These are phyloP conservation scores for Aspergillus eucalypticola DNA, from an alignment of 2,329 filamentous ascomycete species.

Conservation along the genomic window DNA sequence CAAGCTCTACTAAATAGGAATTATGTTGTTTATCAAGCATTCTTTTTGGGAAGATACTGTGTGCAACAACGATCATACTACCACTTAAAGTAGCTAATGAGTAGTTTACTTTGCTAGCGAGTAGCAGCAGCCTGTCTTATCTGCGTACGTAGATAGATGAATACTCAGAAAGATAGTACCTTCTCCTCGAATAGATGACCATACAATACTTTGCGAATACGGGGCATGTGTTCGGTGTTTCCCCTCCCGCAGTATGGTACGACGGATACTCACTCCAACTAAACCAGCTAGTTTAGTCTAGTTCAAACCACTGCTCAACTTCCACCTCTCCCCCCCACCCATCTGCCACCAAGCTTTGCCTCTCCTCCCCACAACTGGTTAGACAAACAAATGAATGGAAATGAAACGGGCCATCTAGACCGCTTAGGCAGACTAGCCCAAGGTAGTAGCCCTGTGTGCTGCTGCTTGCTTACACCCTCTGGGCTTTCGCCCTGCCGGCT, in stretches of 20 bases:
- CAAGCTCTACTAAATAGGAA: too few species aligned
- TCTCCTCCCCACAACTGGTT: slow-evolving; percentile 7
- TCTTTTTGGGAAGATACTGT: too few species aligned
- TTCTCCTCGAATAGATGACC: background rate
- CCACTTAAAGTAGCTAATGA: too few species aligned
- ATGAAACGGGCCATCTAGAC: slow-evolving; percentile 14
- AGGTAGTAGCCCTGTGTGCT: background rate
- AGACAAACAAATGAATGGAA: slow-evolving; percentile 6
- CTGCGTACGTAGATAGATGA: background rate
- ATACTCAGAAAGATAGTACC: background rate
- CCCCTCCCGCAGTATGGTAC: background rate
- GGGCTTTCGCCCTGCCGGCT: background rate
- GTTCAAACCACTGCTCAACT: background rate
- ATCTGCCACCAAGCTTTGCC: slow-evolving; percentile 2
- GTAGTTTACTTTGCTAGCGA: too few species aligned
- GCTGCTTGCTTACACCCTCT: background rate
- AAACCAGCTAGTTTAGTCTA: background rate
- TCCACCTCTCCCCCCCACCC: background rate
- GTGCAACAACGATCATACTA: too few species aligned
- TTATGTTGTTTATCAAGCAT: too few species aligned
- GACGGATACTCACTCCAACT: background rate
- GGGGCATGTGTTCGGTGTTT: too few species aligned
- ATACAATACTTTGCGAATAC: background rate
- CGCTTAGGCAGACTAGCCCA: slow-evolving; percentile 3
- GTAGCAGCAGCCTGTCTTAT: background rate